Conservation (phyloP, 306 rosid genomes). For the Chamaecrista fasciculata region DNA sequence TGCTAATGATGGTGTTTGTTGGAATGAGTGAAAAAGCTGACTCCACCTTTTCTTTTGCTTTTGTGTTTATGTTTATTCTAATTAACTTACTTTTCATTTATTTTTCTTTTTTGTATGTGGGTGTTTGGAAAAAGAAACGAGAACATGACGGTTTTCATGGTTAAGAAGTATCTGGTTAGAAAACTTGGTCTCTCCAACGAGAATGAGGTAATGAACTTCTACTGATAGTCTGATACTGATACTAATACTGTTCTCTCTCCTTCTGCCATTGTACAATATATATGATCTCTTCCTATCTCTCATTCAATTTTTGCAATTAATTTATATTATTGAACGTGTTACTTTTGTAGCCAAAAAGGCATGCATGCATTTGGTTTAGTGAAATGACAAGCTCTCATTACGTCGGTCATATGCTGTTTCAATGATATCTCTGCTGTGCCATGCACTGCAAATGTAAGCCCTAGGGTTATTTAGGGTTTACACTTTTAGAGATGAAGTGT, state of each 20-base stretch:
- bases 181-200: constrained; percentile 75
- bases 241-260: not conserved
- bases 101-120: not conserved
- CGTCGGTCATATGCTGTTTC: constrained; percentile 31
- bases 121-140: constrained; percentile 44
- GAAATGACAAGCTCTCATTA: constrained; percentile 38
- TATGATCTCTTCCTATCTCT: not conserved
- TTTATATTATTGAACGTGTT: not conserved
- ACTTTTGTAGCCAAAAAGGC: not conserved
- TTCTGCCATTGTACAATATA: not conserved
- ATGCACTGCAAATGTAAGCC: constrained; percentile 19
- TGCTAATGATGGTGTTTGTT: constrained; percentile 45
- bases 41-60: constrained; percentile 16
- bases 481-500: too few species aligned
- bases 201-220: constrained; percentile 52
- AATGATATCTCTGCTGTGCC: constrained; percentile 25
- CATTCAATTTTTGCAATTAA: not conserved
- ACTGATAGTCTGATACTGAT: too few species aligned
- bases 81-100: not conserved
- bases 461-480: constrained; percentile 29
- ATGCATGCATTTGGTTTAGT: constrained; percentile 37
- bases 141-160: constrained; percentile 58
- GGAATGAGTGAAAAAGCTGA: constrained; percentile 46
- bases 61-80: constrained; percentile 8
- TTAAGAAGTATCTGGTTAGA: constrained; percentile 65